Conservation (phyloP, 139 green algal species). For the Chlorella vulgaris region DNA sequence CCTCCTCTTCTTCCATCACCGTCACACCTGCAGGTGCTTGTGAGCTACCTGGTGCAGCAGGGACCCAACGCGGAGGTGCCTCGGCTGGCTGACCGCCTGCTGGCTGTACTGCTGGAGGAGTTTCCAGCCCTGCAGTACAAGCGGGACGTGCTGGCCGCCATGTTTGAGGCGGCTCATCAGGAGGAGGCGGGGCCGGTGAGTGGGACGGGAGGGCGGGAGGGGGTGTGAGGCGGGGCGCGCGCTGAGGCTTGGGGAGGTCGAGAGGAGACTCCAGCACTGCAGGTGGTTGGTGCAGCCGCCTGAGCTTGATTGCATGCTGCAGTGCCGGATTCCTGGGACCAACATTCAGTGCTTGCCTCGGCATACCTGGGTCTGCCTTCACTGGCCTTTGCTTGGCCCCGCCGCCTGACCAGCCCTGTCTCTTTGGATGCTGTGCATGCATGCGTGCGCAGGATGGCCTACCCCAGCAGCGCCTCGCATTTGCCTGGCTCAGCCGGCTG, state of each 20-base stretch:
- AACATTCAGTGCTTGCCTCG: too few relatives aligned
- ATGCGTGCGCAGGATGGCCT: not conserved
- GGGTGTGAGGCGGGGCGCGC: too few relatives aligned
- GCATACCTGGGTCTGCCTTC: too few relatives aligned
- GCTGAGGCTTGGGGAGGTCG: too few relatives aligned
- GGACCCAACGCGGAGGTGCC: constrained; percentile 28
- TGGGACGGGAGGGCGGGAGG: not conserved
- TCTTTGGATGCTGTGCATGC: not conserved
- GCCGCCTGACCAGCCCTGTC: too few relatives aligned
- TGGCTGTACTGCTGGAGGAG: constrained; percentile 2
- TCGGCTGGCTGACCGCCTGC: constrained; percentile 33
- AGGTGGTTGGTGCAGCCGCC: too few relatives aligned
- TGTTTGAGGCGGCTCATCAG: constrained; percentile 19
- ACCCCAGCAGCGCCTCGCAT: constrained; percentile 1
- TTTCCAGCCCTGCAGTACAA: constrained; percentile 23
- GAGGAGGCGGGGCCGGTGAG: constrained; percentile 16
- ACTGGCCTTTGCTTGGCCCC: too few relatives aligned
- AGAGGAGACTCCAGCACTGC: too few relatives aligned
- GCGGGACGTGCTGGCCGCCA: constrained; percentile 30
- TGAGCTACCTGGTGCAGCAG: constrained; percentile 36
- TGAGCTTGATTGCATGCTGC: too few relatives aligned
- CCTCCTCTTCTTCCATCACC: not conserved
- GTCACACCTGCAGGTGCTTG: constrained; percentile 15
- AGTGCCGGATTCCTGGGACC: too few relatives aligned
- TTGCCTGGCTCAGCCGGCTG: constrained; percentile 3